Base-by-base conservation (phyloP, 2,329 filamentous ascomycete species). In the Scorias spongiosa region DNA sequence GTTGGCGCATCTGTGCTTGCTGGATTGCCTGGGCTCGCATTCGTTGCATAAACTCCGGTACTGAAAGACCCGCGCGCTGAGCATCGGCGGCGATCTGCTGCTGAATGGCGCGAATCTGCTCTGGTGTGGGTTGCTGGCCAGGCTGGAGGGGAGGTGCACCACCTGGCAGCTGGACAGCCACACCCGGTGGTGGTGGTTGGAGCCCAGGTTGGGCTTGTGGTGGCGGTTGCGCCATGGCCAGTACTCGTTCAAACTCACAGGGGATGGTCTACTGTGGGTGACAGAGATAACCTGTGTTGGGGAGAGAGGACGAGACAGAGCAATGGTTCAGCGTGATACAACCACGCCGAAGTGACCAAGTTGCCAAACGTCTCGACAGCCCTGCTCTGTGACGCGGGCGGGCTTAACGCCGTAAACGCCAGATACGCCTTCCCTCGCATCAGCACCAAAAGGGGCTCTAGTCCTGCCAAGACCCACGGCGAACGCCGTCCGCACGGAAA, bases 41-140 rank as follows among this genome's bases (percentile, higher is more conserved):
- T 44, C 62, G 56, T 53, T 69, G 78, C 57, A 93, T 75, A 60
- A 93, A 94, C 63, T 94, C 73, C 39, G 81, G 85, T 1, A 91
- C 80, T 6, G 81, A 78, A 74, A 96, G 79, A 61, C 88, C 88
- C 50, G 80, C 76, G 66, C 83, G 87, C 57, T 83, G 72, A 41
- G 89, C 89, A 64, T 95, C 88, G 42, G 76, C 75, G 41, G 81
- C 81, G 39, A 95, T 68, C 64, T 91, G 82, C 54, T 79, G 76
- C 63, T 93, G 84, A 73, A 95, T 91, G 44, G 75, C 73, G 45
- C 77, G 76, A 50, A 94, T 84, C 68, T 95, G 87, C 66, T 94
- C 82, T 41, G 83, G 87, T 15, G 80, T 78, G 29, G 85, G 85
- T 52, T 70, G 69, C 50, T 70, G 66, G 40, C 66, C 66, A 17